Percentiles rank a stretch among this genome's conserved stretches.
phyloP scores from a whole-genome alignment of 2,329 filamentous ascomycete species.

The Aspergillus unguis region DNA sequence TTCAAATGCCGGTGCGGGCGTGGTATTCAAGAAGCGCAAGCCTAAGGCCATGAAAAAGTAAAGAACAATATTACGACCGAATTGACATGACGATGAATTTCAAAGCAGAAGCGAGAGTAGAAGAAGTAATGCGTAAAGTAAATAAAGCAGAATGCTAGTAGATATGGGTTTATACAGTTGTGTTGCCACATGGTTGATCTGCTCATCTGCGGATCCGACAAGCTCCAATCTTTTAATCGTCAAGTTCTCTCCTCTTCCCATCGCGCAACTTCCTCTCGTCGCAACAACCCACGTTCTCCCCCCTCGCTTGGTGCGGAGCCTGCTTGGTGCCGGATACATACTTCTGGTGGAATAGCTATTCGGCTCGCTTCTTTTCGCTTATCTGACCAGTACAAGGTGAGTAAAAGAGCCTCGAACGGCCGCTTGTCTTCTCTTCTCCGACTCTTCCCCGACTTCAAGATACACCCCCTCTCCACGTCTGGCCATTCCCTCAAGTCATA shows the following conservation, averaged over 20 bases:
- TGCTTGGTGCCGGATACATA: constrained; percentile 17
- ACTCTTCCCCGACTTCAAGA: constrained; percentile 14
- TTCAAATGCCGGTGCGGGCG: constrained; percentile 27
- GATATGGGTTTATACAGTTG: background rate
- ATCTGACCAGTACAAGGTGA: constrained; percentile 25
- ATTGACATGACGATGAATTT: too few species aligned
- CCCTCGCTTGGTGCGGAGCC: constrained; percentile 20
- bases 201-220: constrained; percentile 19
- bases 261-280: constrained; percentile 23
- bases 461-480: constrained; percentile 2
- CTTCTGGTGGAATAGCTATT: constrained; percentile 26
- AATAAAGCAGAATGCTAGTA: background rate
- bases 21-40: constrained; percentile 51
- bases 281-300: constrained; percentile 13
- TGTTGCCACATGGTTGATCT: constrained; percentile 7
- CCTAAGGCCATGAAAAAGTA: constrained; percentile 43
- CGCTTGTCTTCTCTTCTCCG: constrained; percentile 17
- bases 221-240: constrained; percentile 14
- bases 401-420: constrained; percentile 20
- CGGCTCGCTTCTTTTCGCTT: constrained; percentile 26
- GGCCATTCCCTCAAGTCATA: background rate
- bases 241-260: constrained; percentile 14
- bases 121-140: background rate
- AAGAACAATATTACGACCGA: background rate
- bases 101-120: too few species aligned